Evolutionary conservation across 2,329 filamentous ascomycete species (phyloP).

Genomic region (Xylariales sp.): DNA sequence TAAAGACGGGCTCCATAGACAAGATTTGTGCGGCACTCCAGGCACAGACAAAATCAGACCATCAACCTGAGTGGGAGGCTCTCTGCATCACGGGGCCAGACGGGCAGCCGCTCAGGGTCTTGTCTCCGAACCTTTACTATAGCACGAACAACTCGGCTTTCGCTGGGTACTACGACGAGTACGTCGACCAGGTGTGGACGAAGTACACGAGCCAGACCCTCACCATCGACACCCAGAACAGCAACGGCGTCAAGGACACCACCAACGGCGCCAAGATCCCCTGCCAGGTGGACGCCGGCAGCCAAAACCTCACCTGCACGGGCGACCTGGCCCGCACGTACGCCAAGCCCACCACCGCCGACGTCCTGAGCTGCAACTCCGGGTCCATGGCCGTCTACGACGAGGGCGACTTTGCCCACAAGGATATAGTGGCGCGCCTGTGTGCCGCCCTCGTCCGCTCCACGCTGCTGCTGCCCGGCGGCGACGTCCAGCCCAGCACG

Average conservation of each 20-base stretch:
- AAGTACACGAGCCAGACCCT: conserved; percentile 30
- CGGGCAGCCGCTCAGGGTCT: conserved; percentile 31
- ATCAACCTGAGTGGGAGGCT: conserved; percentile 23
- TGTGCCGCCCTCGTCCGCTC: conserved; percentile 42
- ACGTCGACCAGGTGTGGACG: conserved; percentile 37
- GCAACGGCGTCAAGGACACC: conserved; percentile 16
- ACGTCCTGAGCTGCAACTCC: conserved; percentile 44
- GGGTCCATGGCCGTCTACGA: conserved; percentile 33
- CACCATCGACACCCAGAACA: conserved; percentile 34
- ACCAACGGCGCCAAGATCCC: conserved; percentile 19
- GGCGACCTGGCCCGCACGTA: conserved; percentile 34
- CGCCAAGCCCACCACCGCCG: conserved; percentile 31
- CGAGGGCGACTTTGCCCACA: conserved; percentile 28
- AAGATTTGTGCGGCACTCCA: conserved; percentile 27
- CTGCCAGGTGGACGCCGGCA: conserved; percentile 27
- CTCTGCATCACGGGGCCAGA: conserved; percentile 30
- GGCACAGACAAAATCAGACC: background rate
- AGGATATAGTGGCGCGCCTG: conserved; percentile 36
- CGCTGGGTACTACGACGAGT: conserved; percentile 34
- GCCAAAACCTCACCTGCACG: conserved; percentile 24
- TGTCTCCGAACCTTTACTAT: conserved; percentile 36
- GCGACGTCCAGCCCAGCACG: conserved; percentile 35
- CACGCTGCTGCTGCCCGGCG: conserved; percentile 38
- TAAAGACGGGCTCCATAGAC: conserved; percentile 25
- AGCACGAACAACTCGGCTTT: conserved; percentile 21